These are phyloP conservation scores for Torrubiella hemipterigena DNA, from an alignment of 2,329 filamentous ascomycete genomes.

Conservation along the genomic window DNA sequence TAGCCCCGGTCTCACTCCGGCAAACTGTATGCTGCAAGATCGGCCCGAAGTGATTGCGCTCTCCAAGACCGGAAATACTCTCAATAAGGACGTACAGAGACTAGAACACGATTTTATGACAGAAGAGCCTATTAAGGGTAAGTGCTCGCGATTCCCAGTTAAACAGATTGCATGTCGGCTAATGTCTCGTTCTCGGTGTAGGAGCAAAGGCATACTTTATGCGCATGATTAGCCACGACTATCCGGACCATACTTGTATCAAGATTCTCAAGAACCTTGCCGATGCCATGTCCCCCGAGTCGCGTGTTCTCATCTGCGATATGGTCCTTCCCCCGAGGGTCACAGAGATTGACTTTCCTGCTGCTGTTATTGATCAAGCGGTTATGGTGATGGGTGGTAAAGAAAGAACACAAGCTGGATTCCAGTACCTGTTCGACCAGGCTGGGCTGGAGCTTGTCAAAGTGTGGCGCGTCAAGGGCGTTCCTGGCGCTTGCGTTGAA, in stretches of 20 bases:
- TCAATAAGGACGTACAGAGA: conserved; percentile 12
- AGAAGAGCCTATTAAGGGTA: conserved; percentile 18
- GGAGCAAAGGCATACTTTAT: conserved; percentile 22
- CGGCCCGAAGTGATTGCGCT: conserved; percentile 14
- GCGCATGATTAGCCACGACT: conserved; percentile 22
- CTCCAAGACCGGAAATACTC: conserved; percentile 8
- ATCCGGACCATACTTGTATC: conserved; percentile 14
- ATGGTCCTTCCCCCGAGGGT: conserved; percentile 18
- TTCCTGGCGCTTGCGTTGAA: conserved; percentile 15
- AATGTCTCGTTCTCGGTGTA: conserved; percentile 7
- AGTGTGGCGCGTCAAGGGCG: conserved; percentile 12
- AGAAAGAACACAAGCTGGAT: conserved; percentile 16
- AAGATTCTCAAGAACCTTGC: conserved; percentile 15
- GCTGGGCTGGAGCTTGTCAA: conserved; percentile 17
- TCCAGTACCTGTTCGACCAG: conserved; percentile 15
- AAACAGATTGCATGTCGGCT: too few species aligned
- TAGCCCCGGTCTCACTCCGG: conserved; percentile 13
- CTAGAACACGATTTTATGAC: conserved; percentile 17
- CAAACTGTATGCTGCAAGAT: conserved; percentile 15
- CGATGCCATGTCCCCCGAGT: conserved; percentile 15
- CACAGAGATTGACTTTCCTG: conserved; percentile 16
- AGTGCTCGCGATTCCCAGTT: neutral
- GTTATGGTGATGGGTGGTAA: conserved; percentile 23
- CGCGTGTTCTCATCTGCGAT: conserved; percentile 18
- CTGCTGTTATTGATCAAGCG: conserved; percentile 17